Percentiles rank a stretch among this genome's conserved stretches.
Evolutionary conservation across 192 early-diverging fungal genomes (phyloP).

Genomic region (Entomortierella chlamydospora): DNA sequence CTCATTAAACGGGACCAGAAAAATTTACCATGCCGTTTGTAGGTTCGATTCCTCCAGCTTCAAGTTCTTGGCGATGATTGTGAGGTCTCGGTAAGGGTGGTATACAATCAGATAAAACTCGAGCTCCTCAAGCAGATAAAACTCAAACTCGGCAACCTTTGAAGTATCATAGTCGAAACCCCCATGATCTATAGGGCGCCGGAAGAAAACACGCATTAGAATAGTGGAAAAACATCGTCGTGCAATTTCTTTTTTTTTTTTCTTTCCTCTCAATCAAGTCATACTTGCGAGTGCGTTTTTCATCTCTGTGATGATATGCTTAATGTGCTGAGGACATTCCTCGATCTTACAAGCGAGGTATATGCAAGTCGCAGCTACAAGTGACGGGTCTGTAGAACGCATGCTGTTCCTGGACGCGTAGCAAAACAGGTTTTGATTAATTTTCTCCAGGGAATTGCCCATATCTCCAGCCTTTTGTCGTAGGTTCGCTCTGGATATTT

Average conservation of each 20-base stretch:
- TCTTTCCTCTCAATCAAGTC: too few relatives aligned
- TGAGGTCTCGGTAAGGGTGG: constrained; percentile 88
- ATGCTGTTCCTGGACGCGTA: constrained; percentile 72
- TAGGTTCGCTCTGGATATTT: too few relatives aligned
- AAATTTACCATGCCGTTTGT: constrained; percentile 67
- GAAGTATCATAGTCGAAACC: constrained; percentile 75
- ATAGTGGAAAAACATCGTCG: too few relatives aligned
- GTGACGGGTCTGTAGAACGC: constrained; percentile 78
- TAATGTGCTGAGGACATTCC: constrained; percentile 77
- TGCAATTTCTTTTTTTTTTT: too few relatives aligned
- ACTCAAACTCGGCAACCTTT: constrained; percentile 93
- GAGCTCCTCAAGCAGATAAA: constrained; percentile 90
- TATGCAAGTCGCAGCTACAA: constrained; percentile 84
- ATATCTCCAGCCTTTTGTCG: too few relatives aligned
- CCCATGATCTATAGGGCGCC: constrained; percentile 52
- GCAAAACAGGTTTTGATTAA: not conserved
- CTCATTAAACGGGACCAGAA: not conserved
- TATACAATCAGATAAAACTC: constrained; percentile 90
- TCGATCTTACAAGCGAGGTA: constrained; percentile 93
- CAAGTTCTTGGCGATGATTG: constrained; percentile 63
- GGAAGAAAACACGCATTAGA: not conserved
- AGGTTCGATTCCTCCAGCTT: constrained; percentile 62
- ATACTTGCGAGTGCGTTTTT: constrained; percentile 53
- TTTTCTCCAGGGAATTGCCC: not conserved
- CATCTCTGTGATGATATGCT: constrained; percentile 65